Evolutionary conservation across 495 filamentous ascomycete species (phyloP), one percentile per base, ranked within the genome.

Genomic region (Hypoxylon fuscum): DNA sequence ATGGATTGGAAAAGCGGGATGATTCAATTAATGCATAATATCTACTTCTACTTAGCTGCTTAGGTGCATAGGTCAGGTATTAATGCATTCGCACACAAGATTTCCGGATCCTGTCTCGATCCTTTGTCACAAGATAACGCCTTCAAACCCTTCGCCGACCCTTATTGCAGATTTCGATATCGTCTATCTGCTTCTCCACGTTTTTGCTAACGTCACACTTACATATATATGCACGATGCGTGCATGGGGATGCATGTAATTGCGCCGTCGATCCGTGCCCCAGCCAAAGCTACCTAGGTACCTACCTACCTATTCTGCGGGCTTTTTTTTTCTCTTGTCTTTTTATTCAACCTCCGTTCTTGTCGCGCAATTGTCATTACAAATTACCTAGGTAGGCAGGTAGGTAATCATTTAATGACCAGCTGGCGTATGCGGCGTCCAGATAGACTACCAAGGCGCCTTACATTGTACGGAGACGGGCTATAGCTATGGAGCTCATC

Each of bases 151-250:
- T 8, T 27, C 21, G 18, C 41, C 10, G 12, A 51, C 31, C 22
- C 32, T 52, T 50, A 61, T 22, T 60, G 41, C 62, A 66, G 56
- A 56, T 66, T 55, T 62, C 32, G 46, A 55, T 57, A 61, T 59
- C 57, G 57, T 66, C 22, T 66, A 66, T 66, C 63, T 66, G 14
- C 40, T 46, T 66, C 63, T 62, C 63, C 63, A 66, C 63, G 63
- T 66, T 66, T 47, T 60, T 44, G 40, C 17, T 32, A 61, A 66
- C 63, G 63, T 66, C 63, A 60, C 57, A 62, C 57, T 58, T 62
- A 66, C 63, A 66, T 66, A 55, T 15, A 37, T 29, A 58, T 66
- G 63, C 63, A 66, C 63, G 57, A 66, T 66, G 40, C 37, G 57
- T 27, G 58, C 58, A 65, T 65, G 45, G 35, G 31, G 27, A 57